phyloP scores from a whole-genome alignment of 768 basidiomycete species.

The Tulasnella sp. region DNA sequence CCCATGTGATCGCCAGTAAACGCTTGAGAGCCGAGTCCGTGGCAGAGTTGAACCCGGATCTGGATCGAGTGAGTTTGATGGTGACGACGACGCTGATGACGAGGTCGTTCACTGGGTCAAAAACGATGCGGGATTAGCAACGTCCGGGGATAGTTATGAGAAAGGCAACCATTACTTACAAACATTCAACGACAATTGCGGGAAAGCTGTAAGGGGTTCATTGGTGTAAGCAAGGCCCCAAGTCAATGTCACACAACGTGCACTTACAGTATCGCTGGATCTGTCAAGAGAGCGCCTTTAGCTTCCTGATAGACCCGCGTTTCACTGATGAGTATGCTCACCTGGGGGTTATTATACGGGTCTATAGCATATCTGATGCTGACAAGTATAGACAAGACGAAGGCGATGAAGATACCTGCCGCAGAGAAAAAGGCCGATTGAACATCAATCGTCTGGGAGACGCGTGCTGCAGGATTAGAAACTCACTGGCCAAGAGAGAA shows the following conservation, averaged over 20 bases:
- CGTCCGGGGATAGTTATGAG: not conserved
- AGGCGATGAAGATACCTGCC: not conserved
- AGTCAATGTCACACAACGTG: not conserved
- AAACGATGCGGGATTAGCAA: not conserved
- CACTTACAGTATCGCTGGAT: conserved; percentile 4
- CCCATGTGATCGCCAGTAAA: conserved; percentile 10
- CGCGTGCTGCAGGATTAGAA: not conserved
- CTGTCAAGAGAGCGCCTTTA: not conserved
- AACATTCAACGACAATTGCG: conserved; percentile 3
- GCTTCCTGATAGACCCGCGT: not conserved
- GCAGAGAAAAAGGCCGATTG: not conserved
- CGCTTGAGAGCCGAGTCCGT: conserved; percentile 4
- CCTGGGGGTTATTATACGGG: not conserved
- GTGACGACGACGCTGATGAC: conserved; percentile 7
- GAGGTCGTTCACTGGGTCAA: not conserved
- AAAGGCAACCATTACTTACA: not conserved
- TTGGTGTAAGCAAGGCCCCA: not conserved
- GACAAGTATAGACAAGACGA: not conserved
- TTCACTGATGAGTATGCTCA: not conserved
- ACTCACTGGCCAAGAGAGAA: not conserved
- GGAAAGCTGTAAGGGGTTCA: not conserved
- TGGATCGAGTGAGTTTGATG: not conserved
- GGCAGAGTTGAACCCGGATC: not conserved
- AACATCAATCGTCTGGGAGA: not conserved
- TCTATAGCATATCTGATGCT: not conserved